Evolutionary conservation across 1,139 yeast species (phyloP).

Genomic region (Meyerozyma sp.): DNA sequence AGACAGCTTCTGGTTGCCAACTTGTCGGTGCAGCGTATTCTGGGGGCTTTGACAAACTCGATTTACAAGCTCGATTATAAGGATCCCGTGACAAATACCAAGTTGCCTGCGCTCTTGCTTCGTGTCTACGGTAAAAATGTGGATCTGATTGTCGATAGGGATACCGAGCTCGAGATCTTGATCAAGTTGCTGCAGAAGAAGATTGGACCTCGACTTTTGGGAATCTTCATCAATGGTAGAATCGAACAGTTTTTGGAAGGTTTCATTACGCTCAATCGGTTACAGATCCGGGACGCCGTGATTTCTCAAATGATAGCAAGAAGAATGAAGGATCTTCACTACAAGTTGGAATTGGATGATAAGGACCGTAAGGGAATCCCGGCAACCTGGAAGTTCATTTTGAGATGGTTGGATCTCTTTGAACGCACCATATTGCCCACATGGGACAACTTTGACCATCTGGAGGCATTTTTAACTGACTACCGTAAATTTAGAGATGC

Average conservation of each 20-base stretch:
- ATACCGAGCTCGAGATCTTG: slow-evolving; percentile 67
- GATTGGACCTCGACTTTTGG: slow-evolving; percentile 86
- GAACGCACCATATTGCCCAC: slow-evolving; percentile 34
- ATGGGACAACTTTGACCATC: slow-evolving; percentile 24
- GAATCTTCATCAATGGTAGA: slow-evolving; percentile 87
- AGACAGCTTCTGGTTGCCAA: slow-evolving; percentile 38
- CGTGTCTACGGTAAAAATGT: slow-evolving; percentile 92
- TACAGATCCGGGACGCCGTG: slow-evolving; percentile 68
- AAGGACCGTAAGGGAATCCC: slow-evolving; percentile 30
- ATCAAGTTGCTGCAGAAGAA: slow-evolving; percentile 68
- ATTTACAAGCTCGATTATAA: slow-evolving; percentile 61
- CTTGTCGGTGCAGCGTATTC: slow-evolving; percentile 53
- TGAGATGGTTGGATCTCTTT: slow-evolving; percentile 64
- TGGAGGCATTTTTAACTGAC: slow-evolving; percentile 42
- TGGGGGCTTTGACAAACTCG: slow-evolving; percentile 92
- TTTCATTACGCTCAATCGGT: slow-evolving; percentile 66
- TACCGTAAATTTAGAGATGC: slow-evolving; percentile 45
- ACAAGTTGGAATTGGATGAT: slow-evolving; percentile 60
- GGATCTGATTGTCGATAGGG: slow-evolving; percentile 81
- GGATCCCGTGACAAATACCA: slow-evolving; percentile 20
- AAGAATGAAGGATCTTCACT: slow-evolving; percentile 93
- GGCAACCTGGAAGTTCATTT: slow-evolving; percentile 61
- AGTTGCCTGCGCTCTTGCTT: slow-evolving; percentile 49
- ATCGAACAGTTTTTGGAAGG: slow-evolving; percentile 87
- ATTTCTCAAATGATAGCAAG: slow-evolving; percentile 84